Conservation (phyloP, 2,329 filamentous ascomycete species). For the Sporothrix globosa region DNA sequence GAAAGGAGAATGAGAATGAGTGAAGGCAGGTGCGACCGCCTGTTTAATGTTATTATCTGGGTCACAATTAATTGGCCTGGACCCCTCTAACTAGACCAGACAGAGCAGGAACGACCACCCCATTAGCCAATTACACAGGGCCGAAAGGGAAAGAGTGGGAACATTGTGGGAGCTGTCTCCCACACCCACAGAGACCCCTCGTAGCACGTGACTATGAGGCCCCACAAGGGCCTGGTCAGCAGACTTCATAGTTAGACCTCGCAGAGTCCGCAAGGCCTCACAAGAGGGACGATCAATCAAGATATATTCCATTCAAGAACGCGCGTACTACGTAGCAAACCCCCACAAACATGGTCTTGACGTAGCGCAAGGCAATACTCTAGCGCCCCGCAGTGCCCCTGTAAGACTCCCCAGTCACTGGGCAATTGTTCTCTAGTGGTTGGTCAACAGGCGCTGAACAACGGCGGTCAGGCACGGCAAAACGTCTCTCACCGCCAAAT, state of each 20-base stretch:
- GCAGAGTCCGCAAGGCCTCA: no score
- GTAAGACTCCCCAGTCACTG: background rate
- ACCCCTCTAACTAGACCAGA: conserved; percentile 26
- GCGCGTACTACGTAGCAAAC: no score
- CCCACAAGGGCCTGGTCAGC: no score
- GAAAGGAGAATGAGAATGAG: conserved; percentile 21
- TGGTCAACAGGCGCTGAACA: background rate
- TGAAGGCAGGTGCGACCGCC: conserved; percentile 19
- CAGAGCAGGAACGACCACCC: background rate
- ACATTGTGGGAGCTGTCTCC: no score
- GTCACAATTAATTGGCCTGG: conserved; percentile 22
- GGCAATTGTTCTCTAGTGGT: background rate
- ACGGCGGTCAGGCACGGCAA: conserved; percentile 28
- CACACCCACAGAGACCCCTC: no score
- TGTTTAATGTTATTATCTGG: conserved; percentile 5
- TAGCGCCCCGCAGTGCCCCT: background rate
- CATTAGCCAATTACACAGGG: conserved; percentile 20
- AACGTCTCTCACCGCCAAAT: conserved; percentile 29
- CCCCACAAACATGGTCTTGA: background rate
- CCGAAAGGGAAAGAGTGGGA: background rate
- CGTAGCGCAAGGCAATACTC: background rate
- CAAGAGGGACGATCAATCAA: no score
- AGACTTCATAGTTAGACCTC: no score
- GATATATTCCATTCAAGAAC: no score
- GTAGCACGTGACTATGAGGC: no score